Conservation (phyloP, 2,329 filamentous ascomycete genomes). For the Fusarium marasasianum region DNA sequence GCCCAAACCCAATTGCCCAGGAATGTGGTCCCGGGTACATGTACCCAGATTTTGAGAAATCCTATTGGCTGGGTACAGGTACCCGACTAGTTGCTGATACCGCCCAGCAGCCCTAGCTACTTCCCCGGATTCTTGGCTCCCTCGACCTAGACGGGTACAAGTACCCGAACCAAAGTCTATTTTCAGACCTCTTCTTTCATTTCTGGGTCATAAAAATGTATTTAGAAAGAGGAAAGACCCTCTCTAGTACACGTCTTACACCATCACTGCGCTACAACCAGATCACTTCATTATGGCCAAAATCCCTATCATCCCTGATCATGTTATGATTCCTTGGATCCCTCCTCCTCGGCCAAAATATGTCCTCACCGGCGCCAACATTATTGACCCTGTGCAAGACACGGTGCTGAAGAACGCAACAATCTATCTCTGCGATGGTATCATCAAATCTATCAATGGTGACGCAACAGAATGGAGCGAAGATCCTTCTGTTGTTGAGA, state of each 20-base stretch:
- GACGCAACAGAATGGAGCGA: neutral
- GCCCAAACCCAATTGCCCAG: neutral
- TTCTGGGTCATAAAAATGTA: neutral
- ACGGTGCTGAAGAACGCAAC: neutral
- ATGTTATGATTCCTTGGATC: neutral
- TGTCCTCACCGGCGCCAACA: neutral
- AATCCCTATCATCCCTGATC: neutral
- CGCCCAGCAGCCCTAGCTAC: too few species aligned
- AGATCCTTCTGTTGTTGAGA: neutral
- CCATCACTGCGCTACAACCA: neutral
- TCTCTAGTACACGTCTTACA: neutral
- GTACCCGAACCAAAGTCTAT: neutral
- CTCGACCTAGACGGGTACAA: neutral
- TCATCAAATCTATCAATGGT: neutral
- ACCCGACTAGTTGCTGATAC: neutral
- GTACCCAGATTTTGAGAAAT: neutral
- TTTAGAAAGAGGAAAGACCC: neutral
- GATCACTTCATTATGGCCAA: neutral
- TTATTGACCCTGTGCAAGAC: neutral
- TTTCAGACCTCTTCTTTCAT: neutral
- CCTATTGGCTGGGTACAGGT: neutral
- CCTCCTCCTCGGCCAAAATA: neutral
- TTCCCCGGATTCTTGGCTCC: neutral
- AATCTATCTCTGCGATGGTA: neutral
- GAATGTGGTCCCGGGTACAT: neutral